These are phyloP conservation scores for Sarocladium oryzae DNA, from an alignment of 2,329 filamentous ascomycete genomes.

Conservation along the genomic window DNA sequence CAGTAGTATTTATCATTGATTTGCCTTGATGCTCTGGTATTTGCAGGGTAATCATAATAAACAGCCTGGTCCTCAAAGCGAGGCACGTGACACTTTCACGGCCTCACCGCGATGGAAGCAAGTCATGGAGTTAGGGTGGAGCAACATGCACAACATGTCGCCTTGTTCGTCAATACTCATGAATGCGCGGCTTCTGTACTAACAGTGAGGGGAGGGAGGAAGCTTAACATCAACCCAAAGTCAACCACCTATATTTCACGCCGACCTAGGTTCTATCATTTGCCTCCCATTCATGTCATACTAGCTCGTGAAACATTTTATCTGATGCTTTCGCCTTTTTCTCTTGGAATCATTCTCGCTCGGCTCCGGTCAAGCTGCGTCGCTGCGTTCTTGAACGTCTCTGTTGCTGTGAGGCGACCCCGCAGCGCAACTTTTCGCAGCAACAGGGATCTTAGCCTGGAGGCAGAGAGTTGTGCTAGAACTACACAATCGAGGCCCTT, in stretches of 20 bases:
- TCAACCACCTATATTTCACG: background rate
- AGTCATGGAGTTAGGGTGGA: too few relatives aligned
- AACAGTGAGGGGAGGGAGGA: too few relatives aligned
- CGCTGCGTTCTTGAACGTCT: background rate
- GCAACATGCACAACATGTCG: too few relatives aligned
- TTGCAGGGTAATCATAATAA: too few relatives aligned
- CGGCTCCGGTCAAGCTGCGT: background rate
- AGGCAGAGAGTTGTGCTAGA: background rate
- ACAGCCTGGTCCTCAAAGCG: too few relatives aligned
- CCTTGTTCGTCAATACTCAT: too few relatives aligned
- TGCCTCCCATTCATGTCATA: background rate
- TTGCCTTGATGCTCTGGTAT: too few relatives aligned
- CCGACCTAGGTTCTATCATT: background rate
- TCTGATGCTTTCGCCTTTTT: background rate
- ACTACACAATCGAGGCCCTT: background rate
- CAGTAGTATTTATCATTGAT: too few relatives aligned
- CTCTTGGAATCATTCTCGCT: background rate
- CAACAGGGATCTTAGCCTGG: background rate
- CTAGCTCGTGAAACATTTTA: background rate
- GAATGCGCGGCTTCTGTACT: too few relatives aligned
- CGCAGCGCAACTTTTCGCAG: slow-evolving; percentile 1
- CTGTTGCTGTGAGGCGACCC: background rate
- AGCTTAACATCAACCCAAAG: too few relatives aligned
- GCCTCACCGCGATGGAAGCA: too few relatives aligned
- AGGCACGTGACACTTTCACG: too few relatives aligned